Evolutionary conservation across 225 moss, liverwort and hornwort species (phyloP).

Genomic region (Marchantia paleacea): DNA sequence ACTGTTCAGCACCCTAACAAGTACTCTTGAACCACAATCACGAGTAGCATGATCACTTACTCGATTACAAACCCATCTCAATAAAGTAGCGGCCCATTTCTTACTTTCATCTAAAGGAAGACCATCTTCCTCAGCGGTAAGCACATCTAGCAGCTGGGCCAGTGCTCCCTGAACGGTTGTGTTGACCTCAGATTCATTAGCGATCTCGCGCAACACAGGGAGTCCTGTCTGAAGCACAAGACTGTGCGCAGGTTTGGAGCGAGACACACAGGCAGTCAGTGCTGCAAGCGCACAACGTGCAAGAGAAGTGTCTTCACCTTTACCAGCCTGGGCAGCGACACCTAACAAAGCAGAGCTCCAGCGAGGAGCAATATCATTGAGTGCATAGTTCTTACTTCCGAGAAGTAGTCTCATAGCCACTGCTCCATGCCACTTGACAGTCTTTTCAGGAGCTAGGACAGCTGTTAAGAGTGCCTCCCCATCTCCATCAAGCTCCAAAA

Average conservation of each 20-base stretch:
- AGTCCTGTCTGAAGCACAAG: conserved; percentile 65
- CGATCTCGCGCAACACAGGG: conserved; percentile 75
- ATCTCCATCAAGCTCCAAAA: conserved; percentile 71
- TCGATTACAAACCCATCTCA: conserved; percentile 86
- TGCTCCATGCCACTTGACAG: conserved; percentile 98
- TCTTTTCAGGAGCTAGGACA: conserved; percentile 79
- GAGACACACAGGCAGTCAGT: conserved; percentile 73
- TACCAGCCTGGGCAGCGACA: conserved; percentile 73
- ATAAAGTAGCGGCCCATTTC: conserved; percentile 88
- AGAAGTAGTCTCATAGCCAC: conserved; percentile 80
- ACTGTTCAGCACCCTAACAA: conserved; percentile 76
- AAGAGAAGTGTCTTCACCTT: conserved; percentile 60
- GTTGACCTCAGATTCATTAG: conserved; percentile 66
- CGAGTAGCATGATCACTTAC: conserved; percentile 74
- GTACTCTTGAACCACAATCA: conserved; percentile 77
- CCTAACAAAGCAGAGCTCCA: conserved; percentile 84
- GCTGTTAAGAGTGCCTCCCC: conserved; percentile 82
- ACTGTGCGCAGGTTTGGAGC: conserved; percentile 66
- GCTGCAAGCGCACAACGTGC: conserved; percentile 76
- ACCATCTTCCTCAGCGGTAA: conserved; percentile 57
- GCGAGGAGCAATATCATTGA: conserved; percentile 62
- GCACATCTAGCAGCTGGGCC: conserved; percentile 83
- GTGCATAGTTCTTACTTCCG: conserved; percentile 59
- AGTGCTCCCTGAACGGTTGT: conserved; percentile 72
- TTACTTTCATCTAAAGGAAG: conserved; percentile 83